Base-by-base conservation (phyloP, 768 basidiomycete genomes). In the Collybia sp. region DNA sequence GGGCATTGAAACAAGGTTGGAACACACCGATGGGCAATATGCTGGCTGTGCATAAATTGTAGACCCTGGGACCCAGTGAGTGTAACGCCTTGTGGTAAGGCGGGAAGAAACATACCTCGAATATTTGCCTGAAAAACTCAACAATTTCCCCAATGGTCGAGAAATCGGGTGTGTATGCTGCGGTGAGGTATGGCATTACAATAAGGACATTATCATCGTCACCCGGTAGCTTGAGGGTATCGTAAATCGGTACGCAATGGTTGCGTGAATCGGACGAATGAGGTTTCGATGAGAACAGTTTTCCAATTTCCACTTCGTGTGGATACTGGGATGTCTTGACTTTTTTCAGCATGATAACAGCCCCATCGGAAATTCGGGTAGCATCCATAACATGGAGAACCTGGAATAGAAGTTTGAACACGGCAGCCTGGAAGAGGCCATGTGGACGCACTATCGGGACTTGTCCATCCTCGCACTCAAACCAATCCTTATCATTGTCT, bases 141-240 rank as follows among this genome's bases (percentile, higher is more conserved):
- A 64, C 44, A 0, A 51, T 59, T 45, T 68, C 67, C 2, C 64
- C 67, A 3, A 65, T 31, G 1, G 64, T 62, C 1, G 55, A 39
- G 40, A 65, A 66, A 0, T 35, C 51, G 12, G 55, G 58, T 12
- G 51, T 32, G 38, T 59, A 40, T 25, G 47, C 53, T 6, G 32
- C 11, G 2, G 54, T 48, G 5, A 67, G 43, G 1, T 61, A 48
- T 1, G 62, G 60, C 62, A 68, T 63, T 5, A 64, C 63, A 2
- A 67, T 12, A 25, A 67, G 40, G 0, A 40, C 38, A 6, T 30
- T 42, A 9, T 51, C 33, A 0, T 52, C 44, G 4, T 48, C 46
- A 9, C 54, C 50, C 2, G 60, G 57, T 2, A 55, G 35, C 1
- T 54, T 19, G 6, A 65, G 19, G 13, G 57, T 42, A 4, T 66